Evolutionary conservation across 345 rosid genomes (phyloP).

Genomic region (Eucalyptus marginata): DNA sequence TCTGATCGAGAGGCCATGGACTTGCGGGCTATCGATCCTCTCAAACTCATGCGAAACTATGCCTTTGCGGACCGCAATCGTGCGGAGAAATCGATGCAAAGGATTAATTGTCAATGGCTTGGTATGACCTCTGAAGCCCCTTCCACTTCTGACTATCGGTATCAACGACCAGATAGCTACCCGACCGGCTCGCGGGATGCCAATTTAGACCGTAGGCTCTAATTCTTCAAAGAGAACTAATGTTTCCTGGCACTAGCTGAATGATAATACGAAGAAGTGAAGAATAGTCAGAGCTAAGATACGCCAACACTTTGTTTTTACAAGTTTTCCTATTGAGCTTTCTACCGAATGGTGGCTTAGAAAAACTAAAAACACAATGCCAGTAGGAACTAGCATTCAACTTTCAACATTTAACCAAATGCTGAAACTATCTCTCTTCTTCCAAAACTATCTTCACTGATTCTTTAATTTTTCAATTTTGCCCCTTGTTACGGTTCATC

Average conservation of each 20-base stretch:
- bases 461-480: no score
- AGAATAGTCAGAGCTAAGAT: neutral
- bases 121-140: neutral
- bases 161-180: neutral
- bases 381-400: rapidly evolving
- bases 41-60: neutral
- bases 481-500: rapidly evolving
- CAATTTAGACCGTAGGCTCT: neutral
- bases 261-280: neutral
- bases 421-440: rapidly evolving
- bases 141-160: neutral
- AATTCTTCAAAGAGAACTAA: neutral
- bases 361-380: rapidly evolving
- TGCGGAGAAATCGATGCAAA: neutral
- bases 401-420: no score
- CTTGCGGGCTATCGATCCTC: neutral
- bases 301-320: neutral
- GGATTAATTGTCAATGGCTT: neutral
- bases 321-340: no score
- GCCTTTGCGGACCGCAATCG: neutral
- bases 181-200: neutral
- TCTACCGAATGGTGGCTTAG: rapidly evolving
- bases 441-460: no score
- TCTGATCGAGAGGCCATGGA: neutral
- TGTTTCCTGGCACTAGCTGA: neutral